Evolutionary conservation across 371 early-diverging fungal genomes (phyloP).

Genomic region (Actinomortierella ambigua): DNA sequence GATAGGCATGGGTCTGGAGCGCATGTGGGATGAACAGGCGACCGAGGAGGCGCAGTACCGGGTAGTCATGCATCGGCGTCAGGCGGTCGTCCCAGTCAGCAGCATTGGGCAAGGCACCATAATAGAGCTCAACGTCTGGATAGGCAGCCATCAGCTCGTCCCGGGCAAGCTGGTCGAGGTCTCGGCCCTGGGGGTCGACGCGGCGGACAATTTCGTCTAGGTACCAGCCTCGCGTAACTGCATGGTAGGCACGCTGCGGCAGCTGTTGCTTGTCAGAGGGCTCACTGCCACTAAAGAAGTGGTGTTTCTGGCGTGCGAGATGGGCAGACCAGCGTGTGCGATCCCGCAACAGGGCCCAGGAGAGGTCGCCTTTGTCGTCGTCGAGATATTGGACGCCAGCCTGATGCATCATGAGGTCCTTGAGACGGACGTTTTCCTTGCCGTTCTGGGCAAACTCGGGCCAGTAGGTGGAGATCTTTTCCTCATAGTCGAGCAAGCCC

Average conservation of each 20-base stretch:
- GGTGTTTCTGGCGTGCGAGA: slow-evolving; percentile 67
- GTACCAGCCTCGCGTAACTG: slow-evolving; percentile 72
- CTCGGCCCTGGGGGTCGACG: slow-evolving; percentile 57
- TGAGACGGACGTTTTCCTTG: slow-evolving; percentile 73
- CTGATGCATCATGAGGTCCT: slow-evolving; percentile 66
- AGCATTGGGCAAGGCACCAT: slow-evolving; percentile 48
- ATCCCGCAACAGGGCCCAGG: slow-evolving; percentile 44
- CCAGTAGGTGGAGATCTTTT: slow-evolving; percentile 68
- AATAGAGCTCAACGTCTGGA: slow-evolving; percentile 61
- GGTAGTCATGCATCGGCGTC: slow-evolving; percentile 50
- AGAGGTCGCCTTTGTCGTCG: slow-evolving; percentile 38
- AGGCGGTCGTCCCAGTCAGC: slow-evolving; percentile 51
- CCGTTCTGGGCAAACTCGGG: slow-evolving; percentile 78
- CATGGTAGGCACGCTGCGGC: slow-evolving; percentile 64
- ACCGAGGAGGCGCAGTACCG: slow-evolving; percentile 47
- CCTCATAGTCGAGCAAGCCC: slow-evolving; percentile 58
- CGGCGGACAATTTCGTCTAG: slow-evolving; percentile 72
- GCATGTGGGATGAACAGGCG: slow-evolving; percentile 50
- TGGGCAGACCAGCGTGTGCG: slow-evolving; percentile 39
- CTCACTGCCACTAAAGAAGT: slow-evolving; percentile 52
- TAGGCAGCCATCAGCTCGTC: slow-evolving; percentile 53
- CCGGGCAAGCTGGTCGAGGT: slow-evolving; percentile 60
- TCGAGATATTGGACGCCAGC: slow-evolving; percentile 68
- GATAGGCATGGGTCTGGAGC: slow-evolving; percentile 23
- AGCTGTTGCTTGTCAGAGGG: slow-evolving; percentile 47